Evolutionary conservation across 345 rosid genomes (phyloP), one percentile per base, ranked within the genome.

Genomic region (Leavenworthia alabamica): DNA sequence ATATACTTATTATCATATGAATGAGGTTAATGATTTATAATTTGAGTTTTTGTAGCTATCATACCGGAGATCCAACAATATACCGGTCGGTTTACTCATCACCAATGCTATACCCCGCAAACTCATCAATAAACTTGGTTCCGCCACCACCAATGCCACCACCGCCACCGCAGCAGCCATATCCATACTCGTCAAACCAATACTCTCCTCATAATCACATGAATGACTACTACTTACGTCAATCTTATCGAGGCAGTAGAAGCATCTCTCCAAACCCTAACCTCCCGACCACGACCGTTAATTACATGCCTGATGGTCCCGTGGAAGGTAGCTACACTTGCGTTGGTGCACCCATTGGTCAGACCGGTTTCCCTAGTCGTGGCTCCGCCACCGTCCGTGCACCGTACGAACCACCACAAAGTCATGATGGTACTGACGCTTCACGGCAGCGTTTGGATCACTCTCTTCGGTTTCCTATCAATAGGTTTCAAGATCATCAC

Each of bases 141-240:
- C 79, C n/a, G n/a, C n/a, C n/a, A n/a, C n/a, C n/a, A n/a, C n/a
- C n/a, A n/a, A n/a, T n/a, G n/a, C n/a, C n/a, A n/a, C n/a, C n/a
- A n/a, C n/a, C n/a, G n/a, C n/a, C n/a, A n/a, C n/a, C n/a, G n/a
- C n/a, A n/a, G n/a, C n/a, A n/a, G n/a, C n/a, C n/a, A n/a, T n/a
- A n/a, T n/a, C n/a, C n/a, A n/a, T n/a, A n/a, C n/a, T n/a, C n/a
- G n/a, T n/a, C n/a, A n/a, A n/a, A n/a, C n/a, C n/a, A n/a, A n/a
- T n/a, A n/a, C n/a, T n/a, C n/a, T n/a, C n/a, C n/a, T n/a, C n/a
- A n/a, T n/a, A 71, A 45, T 71, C 54, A 74, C 39, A 50, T 76
- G 7, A 85, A 80, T 56, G 96, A 89, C 51, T 89, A 78, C 76
- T 93, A 80, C 72, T 75, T 87, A 24, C 91, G 89, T 33, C 95